phyloP scores from a whole-genome alignment of 805 yeast genomes.

The Metschnikowia corniflorae region DNA sequence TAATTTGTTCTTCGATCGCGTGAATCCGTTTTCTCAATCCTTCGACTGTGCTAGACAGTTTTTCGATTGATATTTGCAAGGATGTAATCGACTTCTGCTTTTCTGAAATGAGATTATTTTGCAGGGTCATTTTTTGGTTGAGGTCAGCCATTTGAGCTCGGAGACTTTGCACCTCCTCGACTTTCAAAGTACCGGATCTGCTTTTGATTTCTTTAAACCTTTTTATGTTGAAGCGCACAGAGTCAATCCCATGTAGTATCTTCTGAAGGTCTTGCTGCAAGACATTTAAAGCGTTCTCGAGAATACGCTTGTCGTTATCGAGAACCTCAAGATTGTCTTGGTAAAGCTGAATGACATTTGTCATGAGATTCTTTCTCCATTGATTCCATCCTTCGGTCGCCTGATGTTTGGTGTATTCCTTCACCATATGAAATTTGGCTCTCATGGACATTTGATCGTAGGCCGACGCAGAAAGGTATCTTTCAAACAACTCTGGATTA shows the following conservation, averaged over 20 bases:
- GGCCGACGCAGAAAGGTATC: conserved; percentile 41
- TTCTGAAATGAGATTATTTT: conserved; percentile 15
- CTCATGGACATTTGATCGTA: conserved; percentile 41
- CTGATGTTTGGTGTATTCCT: conserved; percentile 48
- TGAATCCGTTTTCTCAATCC: conserved; percentile 23
- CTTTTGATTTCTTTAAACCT: conserved; percentile 17
- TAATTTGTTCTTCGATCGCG: conserved; percentile 5
- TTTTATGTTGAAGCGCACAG: conserved; percentile 1
- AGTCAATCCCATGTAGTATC: conserved; percentile 16
- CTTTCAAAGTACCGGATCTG: conserved; percentile 15
- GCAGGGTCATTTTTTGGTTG: conserved; percentile 14
- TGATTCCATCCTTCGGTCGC: conserved; percentile 58
- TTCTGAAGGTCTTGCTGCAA: conserved; percentile 12
- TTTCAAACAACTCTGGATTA: conserved; percentile 48
- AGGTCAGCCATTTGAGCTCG: conserved; percentile 15
- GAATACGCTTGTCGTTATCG: conserved; percentile 17
- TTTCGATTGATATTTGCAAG: conserved; percentile 12
- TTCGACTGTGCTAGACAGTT: conserved; percentile 12
- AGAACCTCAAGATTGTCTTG: conserved; percentile 20
- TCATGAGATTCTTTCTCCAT: conserved; percentile 54
- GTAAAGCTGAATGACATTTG: conserved; percentile 40
- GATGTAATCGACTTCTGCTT: conserved; percentile 9
- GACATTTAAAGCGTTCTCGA: conserved; percentile 14
- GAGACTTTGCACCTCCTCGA: conserved; percentile 14
- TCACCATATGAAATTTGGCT: conserved; percentile 47